A percentile compares a stretch with the other conserved stretches of the same genome.
Conservation (phyloP, 1,139 yeast genomes). For the Yamadazyma sp. region DNA sequence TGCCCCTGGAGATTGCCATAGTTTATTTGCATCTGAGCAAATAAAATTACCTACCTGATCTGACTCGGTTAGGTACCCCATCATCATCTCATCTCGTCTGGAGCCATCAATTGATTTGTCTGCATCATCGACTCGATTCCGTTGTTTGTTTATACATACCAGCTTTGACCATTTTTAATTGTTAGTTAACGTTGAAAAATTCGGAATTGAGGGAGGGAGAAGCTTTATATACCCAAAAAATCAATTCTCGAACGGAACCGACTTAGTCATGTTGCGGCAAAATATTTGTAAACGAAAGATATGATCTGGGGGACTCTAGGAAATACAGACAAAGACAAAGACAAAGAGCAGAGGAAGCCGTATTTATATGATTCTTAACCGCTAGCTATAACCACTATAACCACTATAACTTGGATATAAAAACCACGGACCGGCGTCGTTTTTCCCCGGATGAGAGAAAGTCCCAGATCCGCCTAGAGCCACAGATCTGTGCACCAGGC, state of each 20-base stretch:
- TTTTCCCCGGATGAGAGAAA: too few relatives aligned
- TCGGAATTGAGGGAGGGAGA: slow-evolving; percentile 1
- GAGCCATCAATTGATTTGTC: not conserved
- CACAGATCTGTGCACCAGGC: too few relatives aligned
- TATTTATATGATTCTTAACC: not conserved
- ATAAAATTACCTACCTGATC: slow-evolving; percentile 3
- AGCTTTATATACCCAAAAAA: slow-evolving; percentile 1
- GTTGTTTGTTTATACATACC: slow-evolving; percentile 24
- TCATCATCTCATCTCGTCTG: too few relatives aligned
- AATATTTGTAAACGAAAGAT: not conserved
- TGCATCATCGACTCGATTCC: not conserved
- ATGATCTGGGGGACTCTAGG: not conserved
- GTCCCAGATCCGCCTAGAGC: too few relatives aligned
- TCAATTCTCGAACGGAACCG: not conserved
- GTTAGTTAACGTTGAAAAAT: slow-evolving; percentile 1
- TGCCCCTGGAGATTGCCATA: too few relatives aligned
- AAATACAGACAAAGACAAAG: too few relatives aligned
- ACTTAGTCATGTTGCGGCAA: not conserved
- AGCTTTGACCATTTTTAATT: slow-evolving; percentile 32
- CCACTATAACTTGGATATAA: too few relatives aligned
- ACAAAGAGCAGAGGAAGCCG: not conserved
- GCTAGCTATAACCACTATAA: too few relatives aligned
- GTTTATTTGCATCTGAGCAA: slow-evolving; percentile 2
- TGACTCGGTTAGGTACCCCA: not conserved
- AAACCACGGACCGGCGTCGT: too few relatives aligned